A percentile compares a stretch with the other conserved stretches of the same genome.
Conservation (phyloP, 2,329 filamentous ascomycete species). For the Clarireedia paspali region DNA sequence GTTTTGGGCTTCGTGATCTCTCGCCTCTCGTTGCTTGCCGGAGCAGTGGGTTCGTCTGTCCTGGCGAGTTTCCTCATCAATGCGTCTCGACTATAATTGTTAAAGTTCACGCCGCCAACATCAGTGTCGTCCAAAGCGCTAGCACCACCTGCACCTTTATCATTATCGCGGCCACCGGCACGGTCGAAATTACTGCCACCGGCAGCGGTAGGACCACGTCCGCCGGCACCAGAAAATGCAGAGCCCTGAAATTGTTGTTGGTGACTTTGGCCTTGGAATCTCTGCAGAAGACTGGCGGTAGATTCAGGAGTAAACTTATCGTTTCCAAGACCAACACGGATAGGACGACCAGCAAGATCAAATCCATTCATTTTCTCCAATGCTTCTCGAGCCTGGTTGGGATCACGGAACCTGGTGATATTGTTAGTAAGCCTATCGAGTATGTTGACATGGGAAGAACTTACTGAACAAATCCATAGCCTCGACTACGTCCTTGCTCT, state of each 20-base stretch:
- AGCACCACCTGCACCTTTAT: conserved; percentile 79
- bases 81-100: conserved; percentile 96
- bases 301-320: conserved; percentile 99
- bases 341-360: conserved; percentile 92
- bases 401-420: conserved; percentile 71
- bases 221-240: conserved; percentile 82
- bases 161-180: conserved; percentile 78
- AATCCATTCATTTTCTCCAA: conserved; percentile 99
- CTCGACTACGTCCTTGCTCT: conserved; percentile 80
- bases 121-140: conserved; percentile 96
- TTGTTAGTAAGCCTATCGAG: conserved; percentile 30
- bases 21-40: conserved; percentile 57
- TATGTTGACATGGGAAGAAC: conserved; percentile 32
- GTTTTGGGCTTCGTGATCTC: conserved; percentile 72
- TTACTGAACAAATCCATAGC: conserved; percentile 98
- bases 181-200: conserved; percentile 76
- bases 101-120: conserved; percentile 97
- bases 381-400: conserved; percentile 84
- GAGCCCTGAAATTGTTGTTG: conserved; percentile 76
- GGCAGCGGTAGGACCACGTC: conserved; percentile 75
- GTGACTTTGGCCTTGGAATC: conserved; percentile 74
- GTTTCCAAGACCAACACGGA: conserved; percentile 97
- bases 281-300: conserved; percentile 84
- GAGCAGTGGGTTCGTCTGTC: conserved; percentile 67
- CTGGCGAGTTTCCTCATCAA: conserved; percentile 98